Conservation (phyloP, 306 rosid species). For the cucumber (Cucumis sativus) region Cucumber_9930_V3 NC_026659.2:24476001-24476500, state of each 20-base stretch:
- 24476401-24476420: not conserved
- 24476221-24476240: constrained; percentile 65
- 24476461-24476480: not conserved
- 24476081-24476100: constrained; percentile 15
- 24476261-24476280: constrained; percentile 50
- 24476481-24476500: not conserved
- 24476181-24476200: constrained; percentile 63
- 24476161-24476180: constrained; percentile 54
- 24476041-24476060: not conserved
- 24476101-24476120: constrained; percentile 61
- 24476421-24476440: not conserved
- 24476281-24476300: constrained; percentile 47
- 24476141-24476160: constrained; percentile 57
- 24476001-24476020: constrained; percentile 1
- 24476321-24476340: not conserved
- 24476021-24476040: not conserved
- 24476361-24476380: not conserved
- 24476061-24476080: not conserved
- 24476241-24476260: constrained; percentile 83
- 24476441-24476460: not conserved
- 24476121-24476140: constrained; percentile 63
- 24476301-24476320: constrained; percentile 23
- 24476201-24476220: constrained; percentile 50
- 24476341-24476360: not conserved
- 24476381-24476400: not conserved